phyloP scores from a whole-genome alignment of 2,329 filamentous ascomycete species.

The Fusarium sp. region DNA sequence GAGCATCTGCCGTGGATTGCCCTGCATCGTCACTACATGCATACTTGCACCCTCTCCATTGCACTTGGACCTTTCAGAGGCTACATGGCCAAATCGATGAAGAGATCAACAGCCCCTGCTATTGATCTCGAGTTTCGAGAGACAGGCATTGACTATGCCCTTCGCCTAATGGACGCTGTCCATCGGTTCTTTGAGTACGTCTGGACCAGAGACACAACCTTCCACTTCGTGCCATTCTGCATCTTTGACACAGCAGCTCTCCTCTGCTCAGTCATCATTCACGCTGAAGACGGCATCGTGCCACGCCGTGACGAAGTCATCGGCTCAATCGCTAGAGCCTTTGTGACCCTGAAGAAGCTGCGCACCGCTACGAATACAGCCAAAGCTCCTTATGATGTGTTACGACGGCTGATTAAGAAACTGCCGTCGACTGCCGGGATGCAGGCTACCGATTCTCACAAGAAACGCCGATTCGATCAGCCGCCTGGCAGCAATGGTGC shows the following conservation, averaged over 20 bases:
- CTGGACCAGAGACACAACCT: constrained; percentile 21
- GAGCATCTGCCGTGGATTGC: constrained; percentile 17
- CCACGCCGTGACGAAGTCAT: constrained; percentile 8
- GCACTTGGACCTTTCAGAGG: constrained; percentile 10
- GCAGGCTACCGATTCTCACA: not conserved
- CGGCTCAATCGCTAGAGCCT: not conserved
- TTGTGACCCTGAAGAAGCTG: constrained; percentile 15
- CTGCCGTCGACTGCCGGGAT: constrained; percentile 1
- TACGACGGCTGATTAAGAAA: constrained; percentile 22
- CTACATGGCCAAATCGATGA: constrained; percentile 19
- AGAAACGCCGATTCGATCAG: constrained; percentile 10
- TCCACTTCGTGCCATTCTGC: constrained; percentile 18
- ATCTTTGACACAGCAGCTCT: constrained; percentile 21
- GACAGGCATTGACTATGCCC: constrained; percentile 12
- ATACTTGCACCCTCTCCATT: constrained; percentile 14
- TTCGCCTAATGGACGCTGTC: constrained; percentile 1
- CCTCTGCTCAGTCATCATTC: constrained; percentile 9
- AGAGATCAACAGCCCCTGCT: not conserved
- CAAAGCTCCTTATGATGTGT: constrained; percentile 22
- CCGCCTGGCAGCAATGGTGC: not conserved
- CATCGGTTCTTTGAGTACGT: constrained; percentile 22
- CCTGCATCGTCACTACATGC: constrained; percentile 22
- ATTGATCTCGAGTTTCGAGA: constrained; percentile 6
- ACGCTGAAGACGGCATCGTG: not conserved
- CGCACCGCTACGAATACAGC: constrained; percentile 18